phyloP scores from a whole-genome alignment of 768 basidiomycete species.

The Paxillus involutus region DNA sequence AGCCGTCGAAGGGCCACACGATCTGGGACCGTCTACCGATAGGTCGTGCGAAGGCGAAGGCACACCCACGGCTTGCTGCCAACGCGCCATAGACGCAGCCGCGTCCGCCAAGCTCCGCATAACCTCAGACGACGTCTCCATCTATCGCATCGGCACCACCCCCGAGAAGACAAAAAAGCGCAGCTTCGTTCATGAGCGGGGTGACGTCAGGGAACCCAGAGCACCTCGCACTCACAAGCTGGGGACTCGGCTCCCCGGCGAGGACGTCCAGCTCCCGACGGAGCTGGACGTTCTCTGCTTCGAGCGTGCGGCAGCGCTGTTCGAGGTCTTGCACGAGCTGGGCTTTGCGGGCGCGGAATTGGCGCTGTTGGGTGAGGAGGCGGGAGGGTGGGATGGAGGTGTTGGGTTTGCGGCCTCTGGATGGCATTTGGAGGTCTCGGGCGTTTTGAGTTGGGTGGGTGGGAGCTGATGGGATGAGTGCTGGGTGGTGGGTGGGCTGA shows the following conservation, averaged over 20 bases:
- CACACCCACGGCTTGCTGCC: slow-evolving; percentile 38
- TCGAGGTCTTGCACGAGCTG: slow-evolving; percentile 57
- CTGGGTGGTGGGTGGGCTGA: not conserved
- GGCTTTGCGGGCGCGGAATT: slow-evolving; percentile 61
- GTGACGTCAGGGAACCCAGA: not conserved
- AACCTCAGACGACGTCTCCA: slow-evolving; percentile 49
- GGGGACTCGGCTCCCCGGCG: slow-evolving; percentile 11
- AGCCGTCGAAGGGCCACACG: not conserved
- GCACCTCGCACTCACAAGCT: not conserved
- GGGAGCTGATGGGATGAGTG: not conserved
- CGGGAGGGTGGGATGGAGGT: slow-evolving; percentile 56
- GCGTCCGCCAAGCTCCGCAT: slow-evolving; percentile 47
- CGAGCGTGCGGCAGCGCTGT: slow-evolving; percentile 47
- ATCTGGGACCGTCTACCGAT: not conserved
- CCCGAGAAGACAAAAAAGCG: not conserved
- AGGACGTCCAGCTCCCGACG: slow-evolving; percentile 46
- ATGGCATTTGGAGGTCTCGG: not conserved
- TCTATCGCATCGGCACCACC: slow-evolving; percentile 28
- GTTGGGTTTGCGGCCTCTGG: slow-evolving; percentile 51
- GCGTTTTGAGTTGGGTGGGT: not conserved
- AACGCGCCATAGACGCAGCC: slow-evolving; percentile 48
- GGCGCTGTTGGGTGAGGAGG: slow-evolving; percentile 59
- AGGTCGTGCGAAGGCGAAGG: not conserved
- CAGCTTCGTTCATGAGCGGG: not conserved
- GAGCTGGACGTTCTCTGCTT: slow-evolving; percentile 53